Percentiles rank a stretch among this genome's conserved stretches.
Conservation (phyloP, 164 flowering plant species). For the Magnolia changhungtana region DNA sequence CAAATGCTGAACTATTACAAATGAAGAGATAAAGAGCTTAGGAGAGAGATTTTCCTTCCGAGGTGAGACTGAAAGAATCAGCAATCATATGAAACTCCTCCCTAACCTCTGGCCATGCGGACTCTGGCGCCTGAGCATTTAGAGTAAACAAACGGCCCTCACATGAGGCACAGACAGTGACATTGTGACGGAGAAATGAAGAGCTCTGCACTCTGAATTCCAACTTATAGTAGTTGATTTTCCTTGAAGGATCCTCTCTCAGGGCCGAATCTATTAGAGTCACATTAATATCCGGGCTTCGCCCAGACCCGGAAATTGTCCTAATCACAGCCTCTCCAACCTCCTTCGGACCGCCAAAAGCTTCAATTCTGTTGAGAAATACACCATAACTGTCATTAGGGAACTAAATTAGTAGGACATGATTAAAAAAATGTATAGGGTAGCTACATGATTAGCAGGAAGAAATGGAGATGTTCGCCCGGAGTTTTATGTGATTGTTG, state of each 20-base stretch:
- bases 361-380: conserved; percentile 55
- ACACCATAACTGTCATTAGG: not conserved
- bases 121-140: conserved; percentile 86
- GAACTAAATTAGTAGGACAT: not conserved
- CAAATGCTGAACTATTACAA: too few relatives aligned
- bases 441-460: too few relatives aligned
- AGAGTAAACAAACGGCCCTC: conserved; percentile 61
- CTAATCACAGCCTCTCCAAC: conserved; percentile 77
- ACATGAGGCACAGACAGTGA: conserved; percentile 69
- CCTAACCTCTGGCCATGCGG: conserved; percentile 58
- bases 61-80: conserved; percentile 54
- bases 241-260: conserved; percentile 44
- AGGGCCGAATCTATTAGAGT: conserved; percentile 47
- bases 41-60: not conserved
- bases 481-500: not conserved
- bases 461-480: not conserved
- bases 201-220: conserved; percentile 85
- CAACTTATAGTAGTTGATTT: conserved; percentile 64
- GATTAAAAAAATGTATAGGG: not conserved
- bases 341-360: conserved; percentile 81
- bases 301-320: conserved; percentile 50
- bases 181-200: conserved; percentile 66
- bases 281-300: conserved; percentile 52
- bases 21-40: too few relatives aligned
- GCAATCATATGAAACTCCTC: conserved; percentile 53